Evolutionary conservation across 2,329 filamentous ascomycete species (phyloP).

Genomic region (Xylaria sp.): DNA sequence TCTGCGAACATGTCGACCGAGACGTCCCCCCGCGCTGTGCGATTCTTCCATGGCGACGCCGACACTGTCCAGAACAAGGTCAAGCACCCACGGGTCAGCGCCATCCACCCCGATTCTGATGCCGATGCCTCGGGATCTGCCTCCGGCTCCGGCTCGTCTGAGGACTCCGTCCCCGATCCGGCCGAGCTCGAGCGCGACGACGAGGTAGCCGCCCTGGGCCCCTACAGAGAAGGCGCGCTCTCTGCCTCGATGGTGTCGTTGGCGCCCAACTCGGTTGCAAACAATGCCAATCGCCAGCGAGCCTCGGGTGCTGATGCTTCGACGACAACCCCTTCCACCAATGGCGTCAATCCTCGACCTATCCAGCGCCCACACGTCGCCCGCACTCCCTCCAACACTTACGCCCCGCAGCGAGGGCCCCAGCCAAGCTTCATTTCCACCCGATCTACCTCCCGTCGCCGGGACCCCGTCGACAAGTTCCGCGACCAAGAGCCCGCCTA

Average conservation of each 20-base stretch:
- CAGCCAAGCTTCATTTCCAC: constrained; percentile 55
- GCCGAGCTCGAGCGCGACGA: constrained; percentile 63
- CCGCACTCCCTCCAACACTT: constrained; percentile 82
- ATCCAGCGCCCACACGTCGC: constrained; percentile 76
- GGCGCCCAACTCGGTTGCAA: constrained; percentile 55
- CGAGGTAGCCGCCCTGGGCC: constrained; percentile 57
- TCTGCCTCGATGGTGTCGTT: constrained; percentile 58
- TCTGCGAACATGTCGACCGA: constrained; percentile 54
- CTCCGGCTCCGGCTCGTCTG: constrained; percentile 59
- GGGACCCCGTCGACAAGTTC: constrained; percentile 59
- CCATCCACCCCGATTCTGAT: constrained; percentile 59
- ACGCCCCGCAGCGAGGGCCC: constrained; percentile 72
- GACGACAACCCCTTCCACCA: constrained; percentile 44
- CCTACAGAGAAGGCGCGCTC: constrained; percentile 58
- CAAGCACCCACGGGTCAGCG: constrained; percentile 53
- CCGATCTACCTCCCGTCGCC: constrained; percentile 60
- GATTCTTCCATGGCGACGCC: constrained; percentile 64
- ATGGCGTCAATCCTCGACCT: constrained; percentile 58
- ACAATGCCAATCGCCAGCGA: constrained; percentile 56
- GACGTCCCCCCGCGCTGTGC: constrained; percentile 65
- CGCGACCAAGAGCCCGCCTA: constrained; percentile 94
- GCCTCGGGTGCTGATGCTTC: constrained; percentile 49
- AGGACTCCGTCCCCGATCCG: constrained; percentile 58
- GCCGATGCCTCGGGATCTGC: constrained; percentile 42
- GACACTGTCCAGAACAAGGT: constrained; percentile 58